Base-by-base conservation (phyloP, 805 yeast species). In the Ogataea kodamae region DNA sequence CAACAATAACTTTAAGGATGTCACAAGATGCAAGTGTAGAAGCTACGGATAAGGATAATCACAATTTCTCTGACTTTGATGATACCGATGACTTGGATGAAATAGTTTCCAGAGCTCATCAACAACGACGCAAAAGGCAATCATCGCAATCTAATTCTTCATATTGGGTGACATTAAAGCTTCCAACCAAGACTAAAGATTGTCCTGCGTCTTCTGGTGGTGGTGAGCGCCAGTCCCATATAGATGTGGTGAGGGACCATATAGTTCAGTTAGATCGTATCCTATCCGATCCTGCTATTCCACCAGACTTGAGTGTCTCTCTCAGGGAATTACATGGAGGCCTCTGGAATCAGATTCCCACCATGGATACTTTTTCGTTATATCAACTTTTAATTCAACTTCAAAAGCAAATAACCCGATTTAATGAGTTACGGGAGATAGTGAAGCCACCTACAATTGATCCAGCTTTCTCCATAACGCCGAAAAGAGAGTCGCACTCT, bases 21-120 rank as follows among this genome's bases (percentile, higher is more conserved):
- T 33, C 37, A 11, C 30, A 25, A 6, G 30, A 21, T 17, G 26
- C 36, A 6, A 21, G 17, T 18, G 7, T 3, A 4, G 22, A 21
- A 7, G 8, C 23, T 9, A 9, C 13, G 6, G 18, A 6, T 6
- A 25, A 25, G 6, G 40, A 30, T 13, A 33, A 34, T 28, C 39
- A 37, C 18, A 18, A 25, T 9, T 33, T 36, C 20, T 42, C 49
- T 6, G 41, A 37, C 13, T 18, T 35, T 14, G 18, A 34, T 13
- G 40, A 37, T 14, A 28, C 32, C 3, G 42, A 36, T 5, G 48
- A 44, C 12, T 26, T 44, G 18, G 48, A 44, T 22, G 42, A 36
- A n/a, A 44, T 40, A 13, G 39, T 41, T 9, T 39, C 33, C 8
- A 26, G 35, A 19, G 48, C 45, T 5, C 45, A 37, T 9, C 24